Evolutionary conservation across 345 rosid genomes (phyloP), one percentile per base, ranked within the genome.

Genomic region (Euphorbia pulcherrima): DNA sequence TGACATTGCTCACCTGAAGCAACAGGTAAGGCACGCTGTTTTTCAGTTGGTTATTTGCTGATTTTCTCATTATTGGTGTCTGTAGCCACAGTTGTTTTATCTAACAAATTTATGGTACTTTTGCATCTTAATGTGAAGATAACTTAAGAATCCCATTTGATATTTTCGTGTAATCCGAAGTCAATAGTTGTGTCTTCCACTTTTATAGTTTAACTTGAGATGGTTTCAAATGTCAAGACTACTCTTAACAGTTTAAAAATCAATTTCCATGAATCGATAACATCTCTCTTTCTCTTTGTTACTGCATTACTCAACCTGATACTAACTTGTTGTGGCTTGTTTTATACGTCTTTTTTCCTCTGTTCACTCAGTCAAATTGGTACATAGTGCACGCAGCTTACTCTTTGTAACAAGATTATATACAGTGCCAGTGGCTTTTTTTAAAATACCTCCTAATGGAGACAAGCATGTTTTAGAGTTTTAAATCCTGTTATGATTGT

Each of bases 1-100:
- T 65, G 91, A 86, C 75, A 77, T 91, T 72, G 74, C 74, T 71
- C 80, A 78, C 78, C 69, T 93, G 79, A 85, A 87, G 76, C 86
- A 85, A 74, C 91, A 84, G 97, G 99, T 85, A 72, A 68, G 23
- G 66, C 50, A 28, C 30, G 75, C 75, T 66, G 50, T 58, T 33
- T 11, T 68, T 17, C 37, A 13, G 10, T 64, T 27, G 40, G 67
- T 62, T 51, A 28, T 62, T 18, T 18, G 28, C 30, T 64, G 5
- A 12, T 52, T 21, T 23, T 39, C 26, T 62, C 2, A 3, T 16
- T 13, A 17, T 11, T 14, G 5, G 28, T 18, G 8, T 28, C 12
- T 44, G 35, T 24, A 27, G n/a, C 24, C 26, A 55, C 20, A 37
- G n/a, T 37, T 60, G 46, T 66, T 30, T 21, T 17, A 44, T 65